A percentile compares a stretch with the other conserved stretches of the same genome.
These are phyloP conservation scores for Suillus subaureus DNA, from an alignment of 768 basidiomycete species.

Conservation along the genomic window DNA sequence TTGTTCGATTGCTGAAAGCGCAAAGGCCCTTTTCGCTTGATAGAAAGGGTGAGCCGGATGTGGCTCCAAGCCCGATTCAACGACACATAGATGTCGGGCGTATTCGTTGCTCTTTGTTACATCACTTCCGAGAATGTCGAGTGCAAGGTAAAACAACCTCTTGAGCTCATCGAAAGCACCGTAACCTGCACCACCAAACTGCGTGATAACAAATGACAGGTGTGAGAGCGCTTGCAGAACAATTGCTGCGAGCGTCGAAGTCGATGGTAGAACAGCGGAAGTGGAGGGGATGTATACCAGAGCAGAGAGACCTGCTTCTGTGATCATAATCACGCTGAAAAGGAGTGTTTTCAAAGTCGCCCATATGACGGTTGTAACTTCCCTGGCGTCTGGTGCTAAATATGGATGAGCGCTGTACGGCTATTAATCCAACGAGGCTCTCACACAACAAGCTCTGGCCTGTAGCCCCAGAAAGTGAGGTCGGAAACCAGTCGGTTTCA, in stretches of 20 bases:
- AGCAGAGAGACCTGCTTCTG: conserved; percentile 60
- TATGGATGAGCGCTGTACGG: conserved; percentile 9
- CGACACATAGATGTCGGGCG: conserved; percentile 39
- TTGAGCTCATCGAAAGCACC: conserved; percentile 73
- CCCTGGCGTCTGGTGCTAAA: conserved; percentile 46
- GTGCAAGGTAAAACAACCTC: conserved; percentile 71
- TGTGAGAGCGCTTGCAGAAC: conserved; percentile 61
- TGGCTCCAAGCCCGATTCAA: conserved; percentile 28
- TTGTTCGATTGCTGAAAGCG: conserved; percentile 77
- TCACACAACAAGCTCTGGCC: conserved; percentile 16
- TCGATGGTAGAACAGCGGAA: conserved; percentile 29
- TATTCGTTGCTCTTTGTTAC: conserved; percentile 39
- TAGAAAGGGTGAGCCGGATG: conserved; percentile 24
- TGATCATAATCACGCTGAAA: conserved; percentile 73
- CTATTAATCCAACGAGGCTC: conserved; percentile 5
- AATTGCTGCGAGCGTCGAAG: conserved; percentile 53
- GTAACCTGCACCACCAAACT: conserved; percentile 67
- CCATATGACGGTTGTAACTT: conserved; percentile 60
- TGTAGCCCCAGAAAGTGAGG: conserved; percentile 31
- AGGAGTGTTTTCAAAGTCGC: conserved; percentile 69
- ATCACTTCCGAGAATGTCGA: conserved; percentile 66
- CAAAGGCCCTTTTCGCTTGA: conserved; percentile 55
- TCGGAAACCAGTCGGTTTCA: conserved; percentile 52
- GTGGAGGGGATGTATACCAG: conserved; percentile 53
- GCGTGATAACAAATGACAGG: conserved; percentile 75